Conservation (phyloP, 768 basidiomycete genomes). For the Rhizopogon vesiculosus region DNA sequence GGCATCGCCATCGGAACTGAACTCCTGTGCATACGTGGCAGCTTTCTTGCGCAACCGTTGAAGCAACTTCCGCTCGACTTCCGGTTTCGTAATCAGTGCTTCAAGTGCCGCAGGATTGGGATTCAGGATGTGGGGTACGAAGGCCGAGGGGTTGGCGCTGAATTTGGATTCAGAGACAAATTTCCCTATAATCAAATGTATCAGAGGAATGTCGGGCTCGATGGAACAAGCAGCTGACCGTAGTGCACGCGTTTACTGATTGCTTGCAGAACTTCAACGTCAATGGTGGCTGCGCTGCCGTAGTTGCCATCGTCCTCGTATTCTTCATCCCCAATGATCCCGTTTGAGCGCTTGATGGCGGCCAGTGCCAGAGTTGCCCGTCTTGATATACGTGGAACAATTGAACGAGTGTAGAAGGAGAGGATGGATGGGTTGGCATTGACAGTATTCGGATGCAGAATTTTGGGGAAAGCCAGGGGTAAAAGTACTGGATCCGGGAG, state of each 20-base stretch:
- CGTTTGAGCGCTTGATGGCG: slow-evolving; percentile 58
- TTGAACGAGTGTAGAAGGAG: slow-evolving; percentile 81
- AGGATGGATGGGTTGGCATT: slow-evolving; percentile 88
- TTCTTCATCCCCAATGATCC: slow-evolving; percentile 63
- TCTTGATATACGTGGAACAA: slow-evolving; percentile 86
- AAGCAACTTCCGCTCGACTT: slow-evolving; percentile 85
- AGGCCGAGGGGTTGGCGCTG: slow-evolving; percentile 74
- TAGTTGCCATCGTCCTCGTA: slow-evolving; percentile 96
- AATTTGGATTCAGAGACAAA: slow-evolving; percentile 99
- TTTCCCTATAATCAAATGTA: slow-evolving; percentile 59
- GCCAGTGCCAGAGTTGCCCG: slow-evolving; percentile 65
- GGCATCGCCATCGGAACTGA: slow-evolving; percentile 63
- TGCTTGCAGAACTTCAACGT: slow-evolving; percentile 96
- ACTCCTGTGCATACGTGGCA: slow-evolving; percentile 73
- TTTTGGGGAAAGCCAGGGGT: slow-evolving; percentile 64
- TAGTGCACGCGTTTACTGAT: slow-evolving; percentile 98
- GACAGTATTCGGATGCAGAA: slow-evolving; percentile 74
- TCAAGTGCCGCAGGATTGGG: slow-evolving; percentile 78
- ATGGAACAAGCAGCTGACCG: slow-evolving; percentile 45
- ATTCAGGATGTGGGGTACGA: slow-evolving; percentile 86
- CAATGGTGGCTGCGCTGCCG: slow-evolving; percentile 90
- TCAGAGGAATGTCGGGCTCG: slow-evolving; percentile 2
- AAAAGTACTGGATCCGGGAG: slow-evolving; percentile 83
- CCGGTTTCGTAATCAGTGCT: slow-evolving; percentile 93
- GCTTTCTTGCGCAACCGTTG: slow-evolving; percentile 84